Conservation (phyloP, 768 basidiomycete species). For the Guyanaporus albipodus region DNA sequence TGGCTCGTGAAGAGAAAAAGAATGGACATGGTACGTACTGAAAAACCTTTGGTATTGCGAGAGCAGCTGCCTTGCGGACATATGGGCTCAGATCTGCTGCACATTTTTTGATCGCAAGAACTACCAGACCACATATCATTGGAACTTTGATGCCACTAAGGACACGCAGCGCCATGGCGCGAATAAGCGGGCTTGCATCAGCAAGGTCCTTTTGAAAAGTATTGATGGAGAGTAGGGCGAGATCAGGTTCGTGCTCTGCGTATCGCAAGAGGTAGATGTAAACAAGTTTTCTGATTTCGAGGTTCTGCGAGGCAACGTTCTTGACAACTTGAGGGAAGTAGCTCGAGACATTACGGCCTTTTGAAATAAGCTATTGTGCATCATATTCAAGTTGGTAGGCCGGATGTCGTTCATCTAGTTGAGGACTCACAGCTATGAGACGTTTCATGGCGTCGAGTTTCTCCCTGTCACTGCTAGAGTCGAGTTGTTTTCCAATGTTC, state of each 20-base stretch:
- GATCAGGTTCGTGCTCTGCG: slow-evolving; percentile 90
- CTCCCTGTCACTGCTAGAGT: slow-evolving; percentile 84
- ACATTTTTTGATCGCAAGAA: slow-evolving; percentile 88
- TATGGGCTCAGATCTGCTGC: slow-evolving; percentile 91
- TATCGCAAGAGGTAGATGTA: slow-evolving; percentile 97
- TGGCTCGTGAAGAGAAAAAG: background rate
- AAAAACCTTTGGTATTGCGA: slow-evolving; percentile 84
- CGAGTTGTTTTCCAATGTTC: slow-evolving; percentile 82
- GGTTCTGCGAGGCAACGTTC: slow-evolving; percentile 88
- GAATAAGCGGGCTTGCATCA: slow-evolving; percentile 88
- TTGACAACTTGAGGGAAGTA: slow-evolving; percentile 98
- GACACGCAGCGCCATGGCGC: slow-evolving; percentile 93
- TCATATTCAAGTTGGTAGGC: background rate
- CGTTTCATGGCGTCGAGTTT: slow-evolving; percentile 94
- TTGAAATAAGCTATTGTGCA: slow-evolving; percentile 74
- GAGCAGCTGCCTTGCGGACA: slow-evolving; percentile 88
- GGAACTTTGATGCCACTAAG: slow-evolving; percentile 88
- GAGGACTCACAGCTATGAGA: slow-evolving; percentile 75
- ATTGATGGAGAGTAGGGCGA: slow-evolving; percentile 94
- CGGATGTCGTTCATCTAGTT: background rate
- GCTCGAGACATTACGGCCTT: slow-evolving; percentile 84
- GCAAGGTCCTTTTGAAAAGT: slow-evolving; percentile 96
- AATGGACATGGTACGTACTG: slow-evolving; percentile 45
- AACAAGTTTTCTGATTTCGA: slow-evolving; percentile 94
- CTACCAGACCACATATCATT: slow-evolving; percentile 81